Evolutionary conservation across 345 rosid species (phyloP).

Genomic region (Diplotaxis tenuifolia): DNA sequence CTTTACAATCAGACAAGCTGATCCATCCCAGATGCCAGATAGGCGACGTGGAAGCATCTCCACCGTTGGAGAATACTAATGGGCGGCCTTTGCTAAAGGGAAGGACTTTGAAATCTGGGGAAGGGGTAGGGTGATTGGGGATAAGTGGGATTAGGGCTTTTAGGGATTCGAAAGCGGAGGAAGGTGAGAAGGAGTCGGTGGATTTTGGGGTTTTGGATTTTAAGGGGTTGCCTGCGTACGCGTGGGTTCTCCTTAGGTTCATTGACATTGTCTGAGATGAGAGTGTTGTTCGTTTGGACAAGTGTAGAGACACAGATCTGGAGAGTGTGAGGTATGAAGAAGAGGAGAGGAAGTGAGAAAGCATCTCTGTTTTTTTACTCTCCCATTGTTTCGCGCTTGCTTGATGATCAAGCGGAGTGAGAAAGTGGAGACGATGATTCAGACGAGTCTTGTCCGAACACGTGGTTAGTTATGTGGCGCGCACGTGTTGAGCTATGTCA

Average conservation of each 20-base stretch:
- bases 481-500: background rate
- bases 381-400: constrained; percentile 6
- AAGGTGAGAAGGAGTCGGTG: constrained; percentile 55
- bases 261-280: constrained; percentile 31
- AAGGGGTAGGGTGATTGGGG: constrained; percentile 39
- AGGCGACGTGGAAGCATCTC: constrained; percentile 44
- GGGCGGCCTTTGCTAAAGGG: constrained; percentile 85
- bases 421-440: constrained; percentile 24
- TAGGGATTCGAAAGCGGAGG: constrained; percentile 65
- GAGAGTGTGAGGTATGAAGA: constrained; percentile 25
- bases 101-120: constrained; percentile 66
- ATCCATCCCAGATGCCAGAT: constrained; percentile 86
- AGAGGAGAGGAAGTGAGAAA: constrained; percentile 39
- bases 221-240: constrained; percentile 84
- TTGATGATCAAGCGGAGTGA: constrained; percentile 12
- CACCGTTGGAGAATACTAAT: constrained; percentile 52
- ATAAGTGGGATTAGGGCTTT: constrained; percentile 48
- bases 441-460: constrained; percentile 1
- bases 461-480: background rate
- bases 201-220: constrained; percentile 58
- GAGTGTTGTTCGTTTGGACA: constrained; percentile 25
- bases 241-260: constrained; percentile 58
- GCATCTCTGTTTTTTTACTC: constrained; percentile 30
- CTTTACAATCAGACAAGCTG: constrained; percentile 57
- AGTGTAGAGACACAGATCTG: constrained; percentile 17